Conservation (phyloP, 768 basidiomycete species). For the Lentinus brumalis region DNA sequence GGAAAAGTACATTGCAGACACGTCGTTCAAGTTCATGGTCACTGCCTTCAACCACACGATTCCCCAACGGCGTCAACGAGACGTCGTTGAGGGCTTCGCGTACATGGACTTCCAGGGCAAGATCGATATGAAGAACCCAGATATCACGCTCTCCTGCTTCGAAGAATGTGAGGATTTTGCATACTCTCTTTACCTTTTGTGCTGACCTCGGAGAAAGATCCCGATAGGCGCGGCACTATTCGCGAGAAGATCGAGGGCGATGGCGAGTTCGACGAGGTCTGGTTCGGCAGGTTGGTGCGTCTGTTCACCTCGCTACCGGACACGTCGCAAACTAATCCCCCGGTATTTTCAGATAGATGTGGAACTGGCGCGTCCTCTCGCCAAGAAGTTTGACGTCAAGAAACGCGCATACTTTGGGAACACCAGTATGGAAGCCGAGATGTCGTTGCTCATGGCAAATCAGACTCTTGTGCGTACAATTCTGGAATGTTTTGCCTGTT, state of each 20-base stretch:
- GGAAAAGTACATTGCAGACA: constrained; percentile 59
- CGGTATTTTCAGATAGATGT: constrained; percentile 49
- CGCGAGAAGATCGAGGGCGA: constrained; percentile 59
- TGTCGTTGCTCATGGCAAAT: constrained; percentile 95
- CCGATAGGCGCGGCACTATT: constrained; percentile 47
- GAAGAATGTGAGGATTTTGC: constrained; percentile 77
- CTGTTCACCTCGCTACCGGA: background rate
- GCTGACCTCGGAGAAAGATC: constrained; percentile 39
- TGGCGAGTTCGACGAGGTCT: constrained; percentile 69
- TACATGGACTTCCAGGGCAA: constrained; percentile 85
- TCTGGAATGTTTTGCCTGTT: background rate
- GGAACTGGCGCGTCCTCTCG: constrained; percentile 67
- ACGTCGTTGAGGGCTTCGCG: constrained; percentile 75
- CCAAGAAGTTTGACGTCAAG: constrained; percentile 82
- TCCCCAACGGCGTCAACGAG: constrained; percentile 61
- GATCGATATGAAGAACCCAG: constrained; percentile 80
- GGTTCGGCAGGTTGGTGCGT: constrained; percentile 87
- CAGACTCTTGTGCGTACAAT: constrained; percentile 73
- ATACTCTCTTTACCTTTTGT: background rate
- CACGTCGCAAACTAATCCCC: background rate
- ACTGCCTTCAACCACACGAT: constrained; percentile 76
- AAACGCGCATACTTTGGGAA: constrained; percentile 91
- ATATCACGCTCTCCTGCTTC: constrained; percentile 70
- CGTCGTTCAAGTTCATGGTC: constrained; percentile 82
- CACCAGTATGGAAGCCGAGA: constrained; percentile 97